Evolutionary conservation across 495 filamentous ascomycete genomes (phyloP).

Genomic region (Tuber microsphaerosporum): DNA sequence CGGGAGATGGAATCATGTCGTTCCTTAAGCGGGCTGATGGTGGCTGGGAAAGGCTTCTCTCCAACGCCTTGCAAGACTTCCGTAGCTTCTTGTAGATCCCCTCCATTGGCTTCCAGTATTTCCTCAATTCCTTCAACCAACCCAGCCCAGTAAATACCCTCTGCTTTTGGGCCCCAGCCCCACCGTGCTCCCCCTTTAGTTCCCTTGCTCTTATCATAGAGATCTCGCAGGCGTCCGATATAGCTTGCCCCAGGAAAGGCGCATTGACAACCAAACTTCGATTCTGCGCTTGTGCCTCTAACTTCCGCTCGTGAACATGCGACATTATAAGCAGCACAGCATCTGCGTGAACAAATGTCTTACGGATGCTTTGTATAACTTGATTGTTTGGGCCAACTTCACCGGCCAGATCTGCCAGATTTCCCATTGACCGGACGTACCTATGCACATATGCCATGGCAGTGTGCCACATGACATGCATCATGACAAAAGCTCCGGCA

Average conservation of each 20-base stretch:
- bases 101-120: slow-evolving; percentile 40
- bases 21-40: slow-evolving; percentile 23
- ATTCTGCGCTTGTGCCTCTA: slow-evolving; percentile 18
- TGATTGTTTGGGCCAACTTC: slow-evolving; percentile 13
- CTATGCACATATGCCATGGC: slow-evolving; percentile 41
- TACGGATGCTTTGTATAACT: slow-evolving; percentile 37
- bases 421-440: slow-evolving; percentile 37
- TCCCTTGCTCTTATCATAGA: slow-evolving; percentile 37
- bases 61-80: slow-evolving; percentile 20
- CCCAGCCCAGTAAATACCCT: slow-evolving; percentile 31
- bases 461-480: slow-evolving; percentile 43
- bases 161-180: slow-evolving; percentile 29
- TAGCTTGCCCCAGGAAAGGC: slow-evolving; percentile 41
- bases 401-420: slow-evolving; percentile 8
- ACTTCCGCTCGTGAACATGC: slow-evolving; percentile 33
- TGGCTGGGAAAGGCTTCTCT: slow-evolving; percentile 18
- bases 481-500: slow-evolving; percentile 40
- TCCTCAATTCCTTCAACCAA: slow-evolving; percentile 40
- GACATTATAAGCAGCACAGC: slow-evolving; percentile 40
- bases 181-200: slow-evolving; percentile 29
- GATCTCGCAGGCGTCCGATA: slow-evolving; percentile 41
- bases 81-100: slow-evolving; percentile 38
- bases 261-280: slow-evolving; percentile 36
- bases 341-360: slow-evolving; percentile 42
- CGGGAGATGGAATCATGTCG: slow-evolving; percentile 31